Base-by-base conservation (phyloP, 2,329 filamentous ascomycete species). In the Zymoseptoria passerinii region DNA sequence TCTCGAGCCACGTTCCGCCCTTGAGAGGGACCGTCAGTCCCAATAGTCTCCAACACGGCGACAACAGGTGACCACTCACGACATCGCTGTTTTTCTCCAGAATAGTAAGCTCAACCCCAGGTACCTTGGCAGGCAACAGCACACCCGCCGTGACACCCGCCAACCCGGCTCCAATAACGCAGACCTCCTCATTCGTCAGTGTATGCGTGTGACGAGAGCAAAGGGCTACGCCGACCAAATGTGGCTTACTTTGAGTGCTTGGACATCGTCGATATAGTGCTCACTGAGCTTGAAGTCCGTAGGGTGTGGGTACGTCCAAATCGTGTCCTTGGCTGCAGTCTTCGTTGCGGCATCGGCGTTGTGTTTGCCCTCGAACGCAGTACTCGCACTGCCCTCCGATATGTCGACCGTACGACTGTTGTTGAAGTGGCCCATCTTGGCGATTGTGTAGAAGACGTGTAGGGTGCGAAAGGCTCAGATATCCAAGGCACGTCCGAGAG, bases 71-170 rank as follows among this genome's bases (percentile, higher is more conserved):
- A 75, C 83, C 65, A 49, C 57, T 55, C 74, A 87, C 84, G 67
- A 88, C 79, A 54, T 87, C 84, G 0, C 75, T 67, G 63, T 88
- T 88, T 73, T 88, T 89, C 67, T 89, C 85, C 55, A 83, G 83
- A 44, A 89, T 83, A 0, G 78, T 82, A 59, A 90, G 72, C 50
- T 87, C 74, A 52, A 90, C 80, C 0, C 80, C 80, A 0, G 87
- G 87, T 0, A 90, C 82, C 63, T 90, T 90, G 8, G 75, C 79
- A 0, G 86, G 87, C 0, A 91, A 74, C 8, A 90, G 72, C 7
- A 84, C 78, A 0, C 86, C 87, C 1, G 87, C 83, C 4, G 81
- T 80, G 40, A 88, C 79, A 2, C 86, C 86, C 0, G 83, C 72
- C 0, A 88, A 71, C 0, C 85, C 86, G 8, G 83, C 85, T 1